A percentile compares a stretch with the other conserved stretches of the same genome.
These are phyloP conservation scores for Fusarium burgessii DNA, from an alignment of 2,329 filamentous ascomycete species.

Conservation along the genomic window DNA sequence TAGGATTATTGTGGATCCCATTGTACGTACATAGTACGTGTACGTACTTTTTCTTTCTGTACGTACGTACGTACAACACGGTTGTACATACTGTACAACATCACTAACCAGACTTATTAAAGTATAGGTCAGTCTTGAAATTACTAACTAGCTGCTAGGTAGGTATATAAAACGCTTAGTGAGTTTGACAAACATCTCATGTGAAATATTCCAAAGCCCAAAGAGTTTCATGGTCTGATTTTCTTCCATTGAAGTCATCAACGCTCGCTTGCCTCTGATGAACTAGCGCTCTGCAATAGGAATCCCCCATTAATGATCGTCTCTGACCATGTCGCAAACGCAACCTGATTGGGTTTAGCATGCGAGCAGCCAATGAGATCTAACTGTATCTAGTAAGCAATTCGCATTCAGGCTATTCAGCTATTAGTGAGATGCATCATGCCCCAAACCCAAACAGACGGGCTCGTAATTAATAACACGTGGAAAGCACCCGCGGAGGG, in stretches of 20 bases:
- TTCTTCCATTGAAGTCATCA: conserved; percentile 1
- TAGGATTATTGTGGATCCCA: no score
- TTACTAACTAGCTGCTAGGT: neutral
- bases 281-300: neutral
- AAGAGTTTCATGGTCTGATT: neutral
- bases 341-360: conserved; percentile 40
- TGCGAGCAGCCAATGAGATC: conserved; percentile 27
- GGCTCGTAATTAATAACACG: neutral
- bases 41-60: no score
- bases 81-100: no score
- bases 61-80: no score
- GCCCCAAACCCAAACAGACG: neutral
- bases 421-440: neutral
- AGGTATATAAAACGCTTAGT: neutral
- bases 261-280: neutral
- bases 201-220: neutral
- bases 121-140: neutral
- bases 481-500: neutral
- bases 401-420: neutral
- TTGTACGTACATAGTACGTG: no score
- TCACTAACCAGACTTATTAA: neutral
- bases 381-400: neutral
- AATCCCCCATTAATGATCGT: conserved; percentile 7
- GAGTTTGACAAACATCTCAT: neutral
- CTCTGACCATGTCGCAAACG: conserved; percentile 36